Evolutionary conservation across 1,284 basidiomycete genomes (phyloP).

Genomic region (Sanghuangporus baumii): DNA sequence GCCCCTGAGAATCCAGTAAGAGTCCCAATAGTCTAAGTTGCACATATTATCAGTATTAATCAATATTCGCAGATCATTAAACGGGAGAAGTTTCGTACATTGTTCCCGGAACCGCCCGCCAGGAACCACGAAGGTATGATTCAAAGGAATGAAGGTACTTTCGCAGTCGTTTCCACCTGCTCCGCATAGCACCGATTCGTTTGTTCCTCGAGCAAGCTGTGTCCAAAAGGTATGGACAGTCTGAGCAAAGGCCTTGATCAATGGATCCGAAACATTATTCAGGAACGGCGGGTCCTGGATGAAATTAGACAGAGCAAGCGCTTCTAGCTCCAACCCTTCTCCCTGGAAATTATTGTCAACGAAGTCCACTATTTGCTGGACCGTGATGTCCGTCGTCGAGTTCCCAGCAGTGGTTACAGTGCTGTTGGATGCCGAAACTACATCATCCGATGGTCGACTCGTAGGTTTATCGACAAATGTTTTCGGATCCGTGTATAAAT

Average conservation of each 20-base stretch:
- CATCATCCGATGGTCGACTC: conserved; percentile 52
- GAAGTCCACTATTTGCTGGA: conserved; percentile 61
- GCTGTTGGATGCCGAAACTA: conserved; percentile 57
- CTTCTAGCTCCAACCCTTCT: conserved; percentile 80
- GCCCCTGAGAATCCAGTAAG: conserved; percentile 84
- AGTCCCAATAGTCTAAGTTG: conserved; percentile 71
- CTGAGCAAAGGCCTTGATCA: conserved; percentile 69
- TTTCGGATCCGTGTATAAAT: conserved; percentile 78
- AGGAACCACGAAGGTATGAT: conserved; percentile 87
- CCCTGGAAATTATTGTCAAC: conserved; percentile 75
- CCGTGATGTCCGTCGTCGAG: conserved; percentile 38
- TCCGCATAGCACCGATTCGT: conserved; percentile 60
- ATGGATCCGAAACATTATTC: conserved; percentile 62
- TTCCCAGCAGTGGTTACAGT: conserved; percentile 16
- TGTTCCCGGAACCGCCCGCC: conserved; percentile 72
- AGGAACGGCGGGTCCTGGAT: conserved; percentile 64
- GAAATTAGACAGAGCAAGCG: conserved; percentile 59
- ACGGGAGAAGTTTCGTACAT: conserved; percentile 37
- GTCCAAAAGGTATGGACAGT: conserved; percentile 83
- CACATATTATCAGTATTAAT: background rate
- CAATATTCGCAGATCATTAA: background rate
- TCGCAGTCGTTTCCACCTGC: conserved; percentile 55
- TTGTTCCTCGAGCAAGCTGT: conserved; percentile 72
- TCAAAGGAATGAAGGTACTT: conserved; percentile 82
- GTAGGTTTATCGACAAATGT: conserved; percentile 93